phyloP scores from a whole-genome alignment of 225 moss, liverwort and hornwort genomes.

The Lunularia cruciata region DNA sequence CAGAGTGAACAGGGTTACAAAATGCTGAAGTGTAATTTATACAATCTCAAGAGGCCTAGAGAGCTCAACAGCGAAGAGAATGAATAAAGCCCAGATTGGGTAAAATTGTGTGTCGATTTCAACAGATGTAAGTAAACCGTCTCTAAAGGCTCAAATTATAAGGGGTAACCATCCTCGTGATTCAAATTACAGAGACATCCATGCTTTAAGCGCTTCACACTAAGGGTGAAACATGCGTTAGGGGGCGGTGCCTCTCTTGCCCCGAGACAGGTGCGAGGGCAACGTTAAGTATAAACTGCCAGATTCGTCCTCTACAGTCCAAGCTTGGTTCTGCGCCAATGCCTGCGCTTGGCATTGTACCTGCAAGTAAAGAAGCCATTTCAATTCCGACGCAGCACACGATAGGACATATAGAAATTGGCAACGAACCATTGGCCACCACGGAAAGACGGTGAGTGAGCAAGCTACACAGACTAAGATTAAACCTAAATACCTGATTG shows the following conservation, averaged over 20 bases:
- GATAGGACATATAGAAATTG: not conserved
- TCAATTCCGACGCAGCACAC: not conserved
- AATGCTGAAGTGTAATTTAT: too few species aligned
- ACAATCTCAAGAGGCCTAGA: too few species aligned
- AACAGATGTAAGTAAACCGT: too few species aligned
- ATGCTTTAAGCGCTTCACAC: not conserved
- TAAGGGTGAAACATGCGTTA: too few species aligned
- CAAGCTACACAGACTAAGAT: too few species aligned
- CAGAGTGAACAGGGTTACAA: too few species aligned
- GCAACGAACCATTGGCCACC: not conserved
- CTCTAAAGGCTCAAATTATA: too few species aligned
- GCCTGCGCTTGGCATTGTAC: conserved; percentile 95
- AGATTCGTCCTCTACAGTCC: conserved; percentile 52
- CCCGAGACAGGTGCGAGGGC: not conserved
- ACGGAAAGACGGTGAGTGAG: not conserved
- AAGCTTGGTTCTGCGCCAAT: conserved; percentile 96
- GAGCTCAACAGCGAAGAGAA: too few species aligned
- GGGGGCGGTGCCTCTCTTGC: not conserved
- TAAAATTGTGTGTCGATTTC: too few species aligned
- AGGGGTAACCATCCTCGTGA: not conserved
- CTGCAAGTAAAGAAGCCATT: conserved; percentile 29
- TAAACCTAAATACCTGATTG: conserved; percentile 53
- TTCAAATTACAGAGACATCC: too few species aligned
- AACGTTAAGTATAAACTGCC: not conserved
- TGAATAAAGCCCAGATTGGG: too few species aligned